Percentiles rank a stretch among this genome's conserved stretches.
These are phyloP conservation scores for Vitis hybrid DNA, from an alignment of 177 flowering plant genomes.

Conservation along the genomic window DNA sequence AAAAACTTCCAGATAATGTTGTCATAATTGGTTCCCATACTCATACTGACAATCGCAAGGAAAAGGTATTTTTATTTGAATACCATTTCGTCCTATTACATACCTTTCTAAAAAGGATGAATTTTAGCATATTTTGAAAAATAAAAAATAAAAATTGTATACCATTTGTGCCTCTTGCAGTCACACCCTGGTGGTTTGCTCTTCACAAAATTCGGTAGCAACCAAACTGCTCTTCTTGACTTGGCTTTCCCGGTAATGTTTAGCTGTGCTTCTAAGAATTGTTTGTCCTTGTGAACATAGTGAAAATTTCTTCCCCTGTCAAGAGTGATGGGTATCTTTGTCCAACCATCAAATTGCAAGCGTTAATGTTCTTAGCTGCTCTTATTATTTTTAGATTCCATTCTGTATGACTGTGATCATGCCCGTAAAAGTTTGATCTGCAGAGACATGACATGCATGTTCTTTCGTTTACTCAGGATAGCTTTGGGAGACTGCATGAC, in stretches of 20 bases:
- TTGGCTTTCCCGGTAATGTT: constrained; percentile 79
- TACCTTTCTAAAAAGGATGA: not conserved
- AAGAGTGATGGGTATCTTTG: too few species aligned
- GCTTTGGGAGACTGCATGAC: constrained; percentile 88
- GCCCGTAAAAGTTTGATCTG: not conserved
- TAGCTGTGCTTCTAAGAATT: not conserved
- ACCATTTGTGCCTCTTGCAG: constrained; percentile 38
- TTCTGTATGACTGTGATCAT: not conserved
- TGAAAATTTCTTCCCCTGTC: too few species aligned
- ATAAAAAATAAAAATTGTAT: not conserved
- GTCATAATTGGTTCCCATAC: constrained; percentile 78
- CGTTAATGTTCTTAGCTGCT: too few species aligned
- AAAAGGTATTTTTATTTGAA: constrained; percentile 52
- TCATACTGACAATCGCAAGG: constrained; percentile 71
- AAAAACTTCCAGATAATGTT: constrained; percentile 72
- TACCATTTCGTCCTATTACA: not conserved
- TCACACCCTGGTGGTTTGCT: constrained; percentile 87
- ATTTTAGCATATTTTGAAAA: not conserved
- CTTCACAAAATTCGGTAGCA: constrained; percentile 90
- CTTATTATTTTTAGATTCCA: too few species aligned
- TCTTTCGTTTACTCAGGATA: constrained; percentile 58
- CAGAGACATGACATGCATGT: not conserved
- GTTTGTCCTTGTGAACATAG: not conserved
- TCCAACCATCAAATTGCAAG: too few species aligned
- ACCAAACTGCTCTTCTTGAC: constrained; percentile 88